Evolutionary conservation across 352 stramenopile species (phyloP), one percentile per base, ranked within the genome.

Genomic region (Phytophthora litchii): DNA sequence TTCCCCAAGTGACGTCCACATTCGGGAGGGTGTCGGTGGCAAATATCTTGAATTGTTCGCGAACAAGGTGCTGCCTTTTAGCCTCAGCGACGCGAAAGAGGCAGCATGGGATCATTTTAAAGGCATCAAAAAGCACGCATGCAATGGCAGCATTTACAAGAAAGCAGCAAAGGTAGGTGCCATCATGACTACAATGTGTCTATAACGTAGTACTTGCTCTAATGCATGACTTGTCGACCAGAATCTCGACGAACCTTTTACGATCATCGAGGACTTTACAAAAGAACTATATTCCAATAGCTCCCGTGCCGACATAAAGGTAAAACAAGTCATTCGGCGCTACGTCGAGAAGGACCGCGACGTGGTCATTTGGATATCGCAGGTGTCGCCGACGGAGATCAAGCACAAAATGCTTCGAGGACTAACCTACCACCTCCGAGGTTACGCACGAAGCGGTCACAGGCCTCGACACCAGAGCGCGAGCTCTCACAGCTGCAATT

Each of bases 321-420:
- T 84, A 13, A 72, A 83, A 48, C 74, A 87, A 48, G 68, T 89
- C 32, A 45, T 85, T 19, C 70, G 75, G 19, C 74, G 79, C n/a
- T 86, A 79, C 67, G 67, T 81, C 1, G 70, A 87, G 34, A 40
- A 66, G n/a, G 76, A 83, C 42, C 70, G 79, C 21, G 62, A 84
- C 13, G 63, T 87, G 34, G 77, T 89, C 27, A 76, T 86, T 16
- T 89, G 76, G 74, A 74, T 69, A 17, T 69, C 79, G 14, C 71
- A 70, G 52, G 70, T 84, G 31, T 66, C 83, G n/a, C 76, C 79
- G 10, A 54, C 76, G 35, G 73, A 79, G 64, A 86, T 89, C 60
- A 68, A 68, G 29, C 53, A 76, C 36, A 68, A 82, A 41, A 72
- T 69, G 6, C 54, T 74, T 10, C 46, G 54, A 16, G 66, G 66